A percentile compares a stretch with the other conserved stretches of the same genome.
Conservation (phyloP, 148 eudicot genomes). For the Heliosperma pusillum region DNA sequence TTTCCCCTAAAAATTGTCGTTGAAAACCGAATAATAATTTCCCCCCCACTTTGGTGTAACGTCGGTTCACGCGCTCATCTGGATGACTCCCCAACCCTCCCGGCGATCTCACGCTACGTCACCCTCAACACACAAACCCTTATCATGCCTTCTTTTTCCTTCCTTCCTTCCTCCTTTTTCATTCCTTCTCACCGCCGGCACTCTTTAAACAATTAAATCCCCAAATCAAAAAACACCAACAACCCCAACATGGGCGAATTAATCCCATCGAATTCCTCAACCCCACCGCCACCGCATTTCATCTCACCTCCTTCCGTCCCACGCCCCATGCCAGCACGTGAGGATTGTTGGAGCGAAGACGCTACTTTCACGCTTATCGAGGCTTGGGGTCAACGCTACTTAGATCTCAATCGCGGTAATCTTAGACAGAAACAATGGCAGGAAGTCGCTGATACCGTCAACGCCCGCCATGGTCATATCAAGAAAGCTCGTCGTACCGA, state of each 20-base stretch:
- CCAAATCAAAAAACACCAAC: neutral
- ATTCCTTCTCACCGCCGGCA: constrained; percentile 33
- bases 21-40: too few species aligned
- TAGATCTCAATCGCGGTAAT: constrained; percentile 70
- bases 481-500: constrained; percentile 62
- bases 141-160: constrained; percentile 24
- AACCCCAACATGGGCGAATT: neutral
- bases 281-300: neutral
- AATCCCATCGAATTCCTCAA: constrained; percentile 4
- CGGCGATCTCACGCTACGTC: constrained; percentile 35
- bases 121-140: constrained; percentile 11
- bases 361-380: constrained; percentile 67
- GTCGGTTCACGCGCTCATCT: constrained; percentile 32
- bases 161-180: constrained; percentile 27
- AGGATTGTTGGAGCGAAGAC: constrained; percentile 83
- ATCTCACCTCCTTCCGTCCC: constrained; percentile 11
- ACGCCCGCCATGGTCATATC: constrained; percentile 52
- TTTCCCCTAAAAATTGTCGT: too few species aligned
- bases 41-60: too few species aligned
- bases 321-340: constrained; percentile 48
- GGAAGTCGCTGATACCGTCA: constrained; percentile 71
- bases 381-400: constrained; percentile 67
- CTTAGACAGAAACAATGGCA: constrained; percentile 85
- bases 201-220: neutral
- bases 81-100: constrained; percentile 14